phyloP scores from a whole-genome alignment of 306 rosid genomes.

The Rosa multiflora region DNA sequence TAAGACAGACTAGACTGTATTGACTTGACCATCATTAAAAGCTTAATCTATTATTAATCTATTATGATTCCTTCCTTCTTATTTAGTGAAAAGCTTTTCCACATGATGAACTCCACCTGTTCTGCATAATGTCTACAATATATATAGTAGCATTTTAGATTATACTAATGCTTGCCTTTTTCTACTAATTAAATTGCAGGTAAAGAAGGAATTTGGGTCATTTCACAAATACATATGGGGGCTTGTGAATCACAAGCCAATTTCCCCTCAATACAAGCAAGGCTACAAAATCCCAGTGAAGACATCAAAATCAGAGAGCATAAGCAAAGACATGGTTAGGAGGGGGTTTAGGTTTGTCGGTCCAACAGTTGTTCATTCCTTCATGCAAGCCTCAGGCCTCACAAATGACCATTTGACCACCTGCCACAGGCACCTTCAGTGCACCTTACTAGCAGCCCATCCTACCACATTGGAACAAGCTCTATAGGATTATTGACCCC shows the following conservation, averaged over 20 bases:
- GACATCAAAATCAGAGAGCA: constrained; percentile 95
- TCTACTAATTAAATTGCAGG: constrained; percentile 37
- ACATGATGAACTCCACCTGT: constrained; percentile 39
- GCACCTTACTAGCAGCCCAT: constrained; percentile 48
- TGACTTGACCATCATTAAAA: constrained; percentile 21
- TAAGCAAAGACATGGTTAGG: constrained; percentile 95
- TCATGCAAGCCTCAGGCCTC: constrained; percentile 94
- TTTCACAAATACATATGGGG: constrained; percentile 91
- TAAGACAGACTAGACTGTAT: neutral
- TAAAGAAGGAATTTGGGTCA: constrained; percentile 73
- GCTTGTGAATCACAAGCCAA: constrained; percentile 77
- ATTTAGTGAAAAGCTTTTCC: constrained; percentile 31
- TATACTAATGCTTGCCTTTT: neutral
- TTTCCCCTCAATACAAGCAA: constrained; percentile 80
- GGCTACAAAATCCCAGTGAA: constrained; percentile 91
- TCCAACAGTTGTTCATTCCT: constrained; percentile 92
- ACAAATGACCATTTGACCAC: constrained; percentile 87
- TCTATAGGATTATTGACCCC: constrained; percentile 28
- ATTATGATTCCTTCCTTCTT: constrained; percentile 14
- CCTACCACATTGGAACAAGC: constrained; percentile 28
- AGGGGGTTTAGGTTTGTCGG: constrained; percentile 89
- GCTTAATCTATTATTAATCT: constrained; percentile 11
- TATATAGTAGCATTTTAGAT: neutral
- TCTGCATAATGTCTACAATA: constrained; percentile 11
- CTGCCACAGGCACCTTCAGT: constrained; percentile 84